Conservation (phyloP, 495 filamentous ascomycete species). For the Eremomyces bilateralis region DNA sequence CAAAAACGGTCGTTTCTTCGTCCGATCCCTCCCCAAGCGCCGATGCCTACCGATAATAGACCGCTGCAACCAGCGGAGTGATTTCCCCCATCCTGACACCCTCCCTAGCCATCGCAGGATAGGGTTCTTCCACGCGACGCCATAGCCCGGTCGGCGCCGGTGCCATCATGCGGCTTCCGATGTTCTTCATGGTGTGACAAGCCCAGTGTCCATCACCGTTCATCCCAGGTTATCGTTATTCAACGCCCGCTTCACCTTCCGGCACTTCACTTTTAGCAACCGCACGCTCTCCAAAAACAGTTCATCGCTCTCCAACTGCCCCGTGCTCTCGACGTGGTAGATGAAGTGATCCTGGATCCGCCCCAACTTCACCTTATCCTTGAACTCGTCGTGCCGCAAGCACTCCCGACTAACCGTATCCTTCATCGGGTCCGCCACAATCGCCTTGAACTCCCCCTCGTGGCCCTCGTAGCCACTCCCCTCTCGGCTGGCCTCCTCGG, state of each 20-base stretch:
- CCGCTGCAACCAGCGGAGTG: too few species aligned
- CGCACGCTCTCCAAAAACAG: slow-evolving; percentile 76
- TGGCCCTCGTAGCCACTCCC: slow-evolving; percentile 52
- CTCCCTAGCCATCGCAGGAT: too few species aligned
- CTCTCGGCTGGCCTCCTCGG: slow-evolving; percentile 35
- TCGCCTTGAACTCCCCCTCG: slow-evolving; percentile 55
- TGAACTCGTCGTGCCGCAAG: slow-evolving; percentile 77
- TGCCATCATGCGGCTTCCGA: too few species aligned
- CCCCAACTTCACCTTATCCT: slow-evolving; percentile 84
- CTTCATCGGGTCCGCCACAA: slow-evolving; percentile 58
- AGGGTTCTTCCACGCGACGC: too few species aligned
- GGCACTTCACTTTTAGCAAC: slow-evolving; percentile 60
- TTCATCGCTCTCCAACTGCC: slow-evolving; percentile 76
- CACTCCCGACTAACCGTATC: slow-evolving; percentile 92
- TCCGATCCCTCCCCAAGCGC: too few species aligned
- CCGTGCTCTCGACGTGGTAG: slow-evolving; percentile 83
- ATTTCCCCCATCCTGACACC: too few species aligned
- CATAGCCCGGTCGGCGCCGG: too few species aligned
- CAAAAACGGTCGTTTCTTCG: too few species aligned
- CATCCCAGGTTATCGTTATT: too few species aligned
- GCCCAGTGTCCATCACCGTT: too few species aligned
- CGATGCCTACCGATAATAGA: too few species aligned
- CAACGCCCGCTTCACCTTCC: slow-evolving; percentile 28
- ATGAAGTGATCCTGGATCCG: slow-evolving; percentile 89
- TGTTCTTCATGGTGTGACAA: too few species aligned